phyloP scores from a whole-genome alignment of 805 yeast genomes.

The Candida hispaniensis region DNA sequence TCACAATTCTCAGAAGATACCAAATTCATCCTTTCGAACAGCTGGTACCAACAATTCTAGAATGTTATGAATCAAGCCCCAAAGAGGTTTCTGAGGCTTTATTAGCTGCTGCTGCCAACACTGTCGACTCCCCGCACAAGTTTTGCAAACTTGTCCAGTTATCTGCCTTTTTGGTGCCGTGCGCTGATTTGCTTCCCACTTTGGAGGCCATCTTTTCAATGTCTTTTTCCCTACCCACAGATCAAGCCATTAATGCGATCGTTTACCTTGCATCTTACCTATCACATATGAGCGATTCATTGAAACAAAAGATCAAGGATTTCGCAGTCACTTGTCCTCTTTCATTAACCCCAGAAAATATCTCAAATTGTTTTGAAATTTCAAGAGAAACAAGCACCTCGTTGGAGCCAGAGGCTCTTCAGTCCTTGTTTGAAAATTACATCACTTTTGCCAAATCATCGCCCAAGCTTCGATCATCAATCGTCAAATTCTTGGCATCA shows the following conservation, averaged over 20 bases:
- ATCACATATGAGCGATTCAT: constrained; percentile 3
- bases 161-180: constrained; percentile 5
- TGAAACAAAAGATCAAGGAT: constrained; percentile 4
- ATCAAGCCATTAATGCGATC: constrained; percentile 7
- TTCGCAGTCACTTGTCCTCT: constrained; percentile 5
- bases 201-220: constrained; percentile 3
- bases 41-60: too few relatives aligned
- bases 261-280: constrained; percentile 8
- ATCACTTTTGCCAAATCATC: too few relatives aligned
- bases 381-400: constrained; percentile 4
- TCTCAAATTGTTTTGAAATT: constrained; percentile 1
- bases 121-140: constrained; percentile 6
- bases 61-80: too few relatives aligned
- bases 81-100: too few relatives aligned
- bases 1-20: too few relatives aligned
- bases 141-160: constrained; percentile 9
- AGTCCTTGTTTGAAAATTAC: constrained; percentile 1
- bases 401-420: constrained; percentile 1
- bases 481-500: too few relatives aligned
- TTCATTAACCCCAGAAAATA: constrained; percentile 3
- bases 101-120: constrained; percentile 2
- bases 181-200: constrained; percentile 2
- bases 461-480: too few relatives aligned
- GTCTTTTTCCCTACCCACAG: constrained; percentile 1
- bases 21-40: too few relatives aligned